A percentile compares a stretch with the other conserved stretches of the same genome.
These are phyloP conservation scores for Ganoderma leucocontextum DNA, from an alignment of 1,284 basidiomycete species.

Conservation along the genomic window DNA sequence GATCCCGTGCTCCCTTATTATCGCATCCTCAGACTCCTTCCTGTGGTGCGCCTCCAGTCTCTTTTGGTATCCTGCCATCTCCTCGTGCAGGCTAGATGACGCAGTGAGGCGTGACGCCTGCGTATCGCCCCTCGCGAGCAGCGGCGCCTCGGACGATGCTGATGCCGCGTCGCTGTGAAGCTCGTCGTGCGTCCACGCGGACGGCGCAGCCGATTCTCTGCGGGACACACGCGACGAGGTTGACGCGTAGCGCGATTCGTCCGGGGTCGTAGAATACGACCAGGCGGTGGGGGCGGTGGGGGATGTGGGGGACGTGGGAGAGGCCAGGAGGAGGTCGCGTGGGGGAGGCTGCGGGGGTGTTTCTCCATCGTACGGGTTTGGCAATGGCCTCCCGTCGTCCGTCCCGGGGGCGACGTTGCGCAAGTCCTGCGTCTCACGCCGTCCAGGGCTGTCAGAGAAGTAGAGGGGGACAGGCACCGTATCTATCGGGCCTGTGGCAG, in stretches of 20 bases:
- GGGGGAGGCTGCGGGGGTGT: conserved; percentile 24
- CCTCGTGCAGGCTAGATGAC: conserved; percentile 33
- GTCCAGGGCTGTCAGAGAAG: conserved; percentile 9
- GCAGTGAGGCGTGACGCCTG: conserved; percentile 29
- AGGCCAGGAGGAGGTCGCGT: conserved; percentile 20
- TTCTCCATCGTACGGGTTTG: conserved; percentile 38
- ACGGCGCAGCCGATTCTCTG: conserved; percentile 24
- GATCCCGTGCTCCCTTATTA: conserved; percentile 15
- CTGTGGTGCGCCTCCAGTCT: conserved; percentile 39
- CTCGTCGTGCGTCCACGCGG: conserved; percentile 30
- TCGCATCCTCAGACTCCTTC: conserved; percentile 34
- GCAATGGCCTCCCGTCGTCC: conserved; percentile 25
- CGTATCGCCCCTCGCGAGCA: conserved; percentile 32
- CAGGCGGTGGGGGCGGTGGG: neutral
- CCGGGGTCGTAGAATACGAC: conserved; percentile 15
- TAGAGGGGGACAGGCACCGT: neutral
- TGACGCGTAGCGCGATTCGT: neutral
- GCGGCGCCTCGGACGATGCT: conserved; percentile 14
- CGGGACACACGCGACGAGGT: conserved; percentile 12
- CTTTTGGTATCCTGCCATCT: conserved; percentile 41
- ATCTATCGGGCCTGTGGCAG: conserved; percentile 5
- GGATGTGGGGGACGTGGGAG: conserved; percentile 9
- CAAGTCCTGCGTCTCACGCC: conserved; percentile 8
- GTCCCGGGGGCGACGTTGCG: conserved; percentile 21
- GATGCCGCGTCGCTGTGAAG: conserved; percentile 2